Base-by-base conservation (phyloP, 768 basidiomycete species). In the Amanita molliuscula region DNA sequence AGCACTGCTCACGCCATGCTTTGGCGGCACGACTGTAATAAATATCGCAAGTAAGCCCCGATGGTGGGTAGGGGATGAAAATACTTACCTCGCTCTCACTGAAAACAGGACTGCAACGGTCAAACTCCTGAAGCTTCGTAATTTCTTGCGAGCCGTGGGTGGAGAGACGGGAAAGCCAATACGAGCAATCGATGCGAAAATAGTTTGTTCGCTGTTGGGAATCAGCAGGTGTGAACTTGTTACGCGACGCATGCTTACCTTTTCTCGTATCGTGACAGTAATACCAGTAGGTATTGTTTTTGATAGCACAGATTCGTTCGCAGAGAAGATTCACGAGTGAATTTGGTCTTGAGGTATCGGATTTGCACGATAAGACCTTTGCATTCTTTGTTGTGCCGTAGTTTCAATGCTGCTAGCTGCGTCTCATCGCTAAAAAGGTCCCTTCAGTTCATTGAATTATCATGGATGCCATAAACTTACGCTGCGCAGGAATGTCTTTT, bases 341-440 rank as follows among this genome's bases (percentile, higher is more conserved):
- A 94, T 61, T 90, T 91, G 48, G 87, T 85, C 63, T 98, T 95
- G 56, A 98, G 73, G 65, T 96, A 97, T 36, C 75, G 77, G 52
- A 96, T 91, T 63, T 96, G 91, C 6, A 89, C 79, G 44, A 98
- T 81, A 16, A 97, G 70, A 7, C 91, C 90, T 61, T 92, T 93
- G 70, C 87, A 86, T 61, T 97, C 92, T 54, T 80, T 78, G 54
- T 86, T 88, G 61, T 92, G 89, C 62, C 80, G 82, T 2, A 67
- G 56, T 55, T 75, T 81, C 54, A 88, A 59, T 10, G 69, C 67
- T 2, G 71, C 69, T 4, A 89, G 54, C 58, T 81, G 76, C 13
- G 56, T 59, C 4, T 75, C 72, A 53, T 85, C 78, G 16, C 82
- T 83, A 50, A 23, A 37, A 40, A 38, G 48, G 15, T 28, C 34